Evolutionary conservation across 2,329 filamentous ascomycete species (phyloP).

Genomic region (Reticulascus tulasneorum): DNA sequence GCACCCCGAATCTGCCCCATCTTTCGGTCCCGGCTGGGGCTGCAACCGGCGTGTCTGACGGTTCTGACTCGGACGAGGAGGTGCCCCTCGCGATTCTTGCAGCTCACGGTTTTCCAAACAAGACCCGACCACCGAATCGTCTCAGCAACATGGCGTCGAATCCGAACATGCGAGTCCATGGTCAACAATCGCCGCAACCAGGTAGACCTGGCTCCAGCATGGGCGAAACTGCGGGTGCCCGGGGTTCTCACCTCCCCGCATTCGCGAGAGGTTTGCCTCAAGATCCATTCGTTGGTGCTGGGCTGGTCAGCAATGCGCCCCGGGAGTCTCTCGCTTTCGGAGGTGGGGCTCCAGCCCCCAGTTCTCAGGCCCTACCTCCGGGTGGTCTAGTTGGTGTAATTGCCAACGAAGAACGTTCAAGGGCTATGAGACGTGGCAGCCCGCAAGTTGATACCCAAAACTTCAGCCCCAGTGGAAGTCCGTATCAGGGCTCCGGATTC

Average conservation of each 20-base stretch:
- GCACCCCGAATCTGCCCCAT: slow-evolving; percentile 55
- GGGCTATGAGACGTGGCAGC: slow-evolving; percentile 73
- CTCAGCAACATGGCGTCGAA: slow-evolving; percentile 64
- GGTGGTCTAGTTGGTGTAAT: slow-evolving; percentile 87
- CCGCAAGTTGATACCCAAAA: slow-evolving; percentile 59
- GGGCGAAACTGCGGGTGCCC: slow-evolving; percentile 39
- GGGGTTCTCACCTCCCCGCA: slow-evolving; percentile 59
- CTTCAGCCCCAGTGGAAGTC: slow-evolving; percentile 29
- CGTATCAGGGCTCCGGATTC: slow-evolving; percentile 33
- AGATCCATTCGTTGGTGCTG: slow-evolving; percentile 80
- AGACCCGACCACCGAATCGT: slow-evolving; percentile 68
- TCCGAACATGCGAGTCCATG: slow-evolving; percentile 62
- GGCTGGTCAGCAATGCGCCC: slow-evolving; percentile 66
- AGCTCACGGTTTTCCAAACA: slow-evolving; percentile 83
- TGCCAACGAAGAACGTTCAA: slow-evolving; percentile 75
- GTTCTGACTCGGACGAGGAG: slow-evolving; percentile 82
- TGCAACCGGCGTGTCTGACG: slow-evolving; percentile 38
- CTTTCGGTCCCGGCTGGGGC: slow-evolving; percentile 29
- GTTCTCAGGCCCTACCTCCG: slow-evolving; percentile 49
- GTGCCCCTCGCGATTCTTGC: slow-evolving; percentile 81
- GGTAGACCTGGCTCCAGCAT: slow-evolving; percentile 53
- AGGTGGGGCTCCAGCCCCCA: slow-evolving; percentile 45
- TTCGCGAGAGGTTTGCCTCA: slow-evolving; percentile 80
- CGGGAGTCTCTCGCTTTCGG: slow-evolving; percentile 72
- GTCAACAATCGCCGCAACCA: slow-evolving; percentile 37